Evolutionary conservation across 2,329 filamentous ascomycete genomes (phyloP).

Genomic region (Exserohilum turcica): DNA sequence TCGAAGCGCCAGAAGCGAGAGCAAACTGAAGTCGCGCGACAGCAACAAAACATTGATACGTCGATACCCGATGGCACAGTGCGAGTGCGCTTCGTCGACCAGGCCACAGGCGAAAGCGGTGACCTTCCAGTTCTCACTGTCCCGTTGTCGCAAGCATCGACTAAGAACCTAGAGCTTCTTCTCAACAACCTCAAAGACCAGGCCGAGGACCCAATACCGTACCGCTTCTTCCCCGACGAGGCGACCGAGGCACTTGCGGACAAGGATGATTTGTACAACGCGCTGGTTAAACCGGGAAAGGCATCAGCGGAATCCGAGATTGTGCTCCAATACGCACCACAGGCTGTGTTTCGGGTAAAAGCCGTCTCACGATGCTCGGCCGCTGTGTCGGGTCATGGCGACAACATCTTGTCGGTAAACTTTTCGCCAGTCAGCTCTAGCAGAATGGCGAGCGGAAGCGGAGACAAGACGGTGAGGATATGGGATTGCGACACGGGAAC

Average conservation of each 20-base stretch:
- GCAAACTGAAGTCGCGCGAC: constrained; percentile 69
- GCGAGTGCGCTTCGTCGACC: constrained; percentile 86
- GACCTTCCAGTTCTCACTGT: constrained; percentile 72
- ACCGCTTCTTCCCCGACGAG: constrained; percentile 64
- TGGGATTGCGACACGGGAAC: constrained; percentile 96
- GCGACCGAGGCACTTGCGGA: constrained; percentile 53
- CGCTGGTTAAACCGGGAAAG: constrained; percentile 50
- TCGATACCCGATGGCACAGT: constrained; percentile 73
- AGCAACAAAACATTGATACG: constrained; percentile 75
- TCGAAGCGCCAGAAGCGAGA: constrained; percentile 86
- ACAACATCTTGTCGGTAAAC: constrained; percentile 83
- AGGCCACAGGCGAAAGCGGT: constrained; percentile 70
- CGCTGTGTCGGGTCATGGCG: constrained; percentile 86
- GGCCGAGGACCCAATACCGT: constrained; percentile 68
- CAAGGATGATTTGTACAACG: constrained; percentile 52
- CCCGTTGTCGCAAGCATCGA: constrained; percentile 80
- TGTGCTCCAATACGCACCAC: constrained; percentile 71
- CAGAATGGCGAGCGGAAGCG: constrained; percentile 83
- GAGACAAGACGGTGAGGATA: constrained; percentile 87
- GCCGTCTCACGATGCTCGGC: constrained; percentile 89
- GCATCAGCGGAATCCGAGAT: constrained; percentile 64
- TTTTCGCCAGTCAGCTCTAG: constrained; percentile 82
- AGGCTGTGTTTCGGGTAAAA: constrained; percentile 92
- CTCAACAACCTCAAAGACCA: constrained; percentile 79
- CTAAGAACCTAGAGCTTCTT: constrained; percentile 86